Base-by-base conservation (phyloP, 805 yeast species). In the Myxozyma sirexii region DNA sequence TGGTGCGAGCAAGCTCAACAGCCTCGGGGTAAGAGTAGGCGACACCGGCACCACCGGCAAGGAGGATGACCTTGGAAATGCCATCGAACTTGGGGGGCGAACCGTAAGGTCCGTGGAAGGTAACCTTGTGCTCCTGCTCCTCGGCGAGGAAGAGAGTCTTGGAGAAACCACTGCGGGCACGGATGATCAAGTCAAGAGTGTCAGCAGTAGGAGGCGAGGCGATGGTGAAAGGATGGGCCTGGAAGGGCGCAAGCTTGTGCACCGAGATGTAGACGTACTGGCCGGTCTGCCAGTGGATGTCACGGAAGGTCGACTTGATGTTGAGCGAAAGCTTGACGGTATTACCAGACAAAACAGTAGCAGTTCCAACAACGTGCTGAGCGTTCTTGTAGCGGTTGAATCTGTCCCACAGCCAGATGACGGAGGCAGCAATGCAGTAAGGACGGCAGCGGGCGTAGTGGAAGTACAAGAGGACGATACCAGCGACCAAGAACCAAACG, bases 21-120 rank as follows among this genome's bases (percentile, higher is more conserved):
- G 63, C 60, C 58, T 64, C 65, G 35, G 74, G 71, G 56, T 60
- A 71, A 12, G 72, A 68, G 62, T 67, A 71, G 13, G 74, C 71
- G 12, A 71, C 71, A 31, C 74, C 74, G 12, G 74, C 70, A 4
- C 74, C 74, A 13, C 74, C 74, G 13, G 73, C 67, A 21, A 71
- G 65, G n/a, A 71, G 69, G 43, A 71, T 53, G 44, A 62, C 66
- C 61, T 60, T 59, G 56, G 61, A 45, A 50, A 55, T 48, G 54
- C 61, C 62, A 38, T 63, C 64, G 55, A 48, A 64, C 59, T 56
- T 54, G 35, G 66, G 62, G 13, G 67, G 65, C 24, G 67, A 64
- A 37, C 66, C 66, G 55, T 62, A 62, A 7, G 66, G 67, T 19
- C 66, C 66, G 52, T 62, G 66, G 64, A 62, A 62, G 39, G 66